Evolutionary conservation across 1,284 basidiomycete genomes (phyloP), one percentile per base, ranked within the genome.

Genomic region (Lentinus polychrous): DNA sequence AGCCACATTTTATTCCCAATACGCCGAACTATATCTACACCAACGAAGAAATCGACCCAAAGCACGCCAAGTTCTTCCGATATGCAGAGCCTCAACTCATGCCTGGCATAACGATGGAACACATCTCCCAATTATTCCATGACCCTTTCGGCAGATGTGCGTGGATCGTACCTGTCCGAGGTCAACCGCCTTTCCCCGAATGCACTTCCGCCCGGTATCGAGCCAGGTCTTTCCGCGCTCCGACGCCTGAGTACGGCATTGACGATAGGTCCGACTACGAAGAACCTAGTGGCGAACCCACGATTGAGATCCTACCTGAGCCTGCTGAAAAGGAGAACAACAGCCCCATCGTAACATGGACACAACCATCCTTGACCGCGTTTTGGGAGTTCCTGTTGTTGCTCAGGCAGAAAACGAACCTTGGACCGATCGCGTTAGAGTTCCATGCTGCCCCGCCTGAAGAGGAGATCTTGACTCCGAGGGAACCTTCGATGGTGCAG

Each of bases 161-260:
- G 2, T 86, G 83, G 83, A 57, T 84, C n/a, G 68, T 86, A 34
- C 83, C 83, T 32, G 59, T 84, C 6, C 74, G 79, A 10, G 83
- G 83, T 8, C 59, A 42, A 10, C 57, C 76, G 27, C 77, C 77
- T 8, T 85, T 78, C 76, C 57, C 64, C 5, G 64, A 60, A 17
- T 72, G 72, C 38, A 73, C 79, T 1, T 52, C 65, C 15, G 81
- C 73, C 4, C 3, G 60, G 62, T 3, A 49, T 81, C 14, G 54
- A 73, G 20, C 55, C 57, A 42, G 18, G 17, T 17, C 8, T 14
- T 20, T 12, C 7, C 2, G 17, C 27, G 38, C 11, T 18, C 41
- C 17, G 17, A 17, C 15, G 24, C 27, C 27, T 27, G 5, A n/a
- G 27, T 27, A 5, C 27, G 4, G 5, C 27, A 5, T 27, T 10